A percentile compares a stretch with the other conserved stretches of the same genome.
Conservation (phyloP, 2,329 filamentous ascomycete species). For the Pseudogymnoascus sp. region DNA sequence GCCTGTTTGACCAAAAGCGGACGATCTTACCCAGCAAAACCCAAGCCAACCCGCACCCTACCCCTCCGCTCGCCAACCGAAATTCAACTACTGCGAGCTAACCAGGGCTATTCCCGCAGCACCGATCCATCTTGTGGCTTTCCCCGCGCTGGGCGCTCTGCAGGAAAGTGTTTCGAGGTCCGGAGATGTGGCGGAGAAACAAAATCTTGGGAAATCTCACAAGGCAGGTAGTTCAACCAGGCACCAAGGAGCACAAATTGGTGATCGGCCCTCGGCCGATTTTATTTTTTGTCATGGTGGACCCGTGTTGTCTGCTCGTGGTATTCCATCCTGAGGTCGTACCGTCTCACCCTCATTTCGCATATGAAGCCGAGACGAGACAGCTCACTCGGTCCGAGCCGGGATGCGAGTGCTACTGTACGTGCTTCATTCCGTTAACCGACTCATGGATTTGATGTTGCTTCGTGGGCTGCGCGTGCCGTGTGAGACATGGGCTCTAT, state of each 20-base stretch:
- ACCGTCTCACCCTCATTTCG: conserved; percentile 1
- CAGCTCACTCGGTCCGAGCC: background rate
- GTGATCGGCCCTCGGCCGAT: background rate
- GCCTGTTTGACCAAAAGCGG: background rate
- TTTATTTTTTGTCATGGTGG: background rate
- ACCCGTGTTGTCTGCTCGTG: background rate
- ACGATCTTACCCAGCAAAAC: background rate
- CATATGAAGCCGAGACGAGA: conserved; percentile 5
- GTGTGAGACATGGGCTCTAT: background rate
- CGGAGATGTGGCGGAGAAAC: background rate
- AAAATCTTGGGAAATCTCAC: background rate
- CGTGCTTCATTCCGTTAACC: conserved; percentile 6
- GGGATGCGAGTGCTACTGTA: background rate
- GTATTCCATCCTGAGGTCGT: background rate
- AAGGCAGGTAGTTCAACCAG: background rate
- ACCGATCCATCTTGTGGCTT: background rate
- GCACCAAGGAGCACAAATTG: background rate
- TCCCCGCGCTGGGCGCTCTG: background rate
- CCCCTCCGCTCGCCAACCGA: conserved; percentile 1
- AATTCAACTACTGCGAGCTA: background rate
- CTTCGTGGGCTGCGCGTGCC: background rate
- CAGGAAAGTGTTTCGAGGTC: background rate
- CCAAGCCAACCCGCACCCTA: conserved; percentile 4
- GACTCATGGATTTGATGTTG: background rate
- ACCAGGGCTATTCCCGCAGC: conserved; percentile 1